These are phyloP conservation scores for Steccherinum ochraceum DNA, from an alignment of 768 basidiomycete genomes.

Conservation along the genomic window DNA sequence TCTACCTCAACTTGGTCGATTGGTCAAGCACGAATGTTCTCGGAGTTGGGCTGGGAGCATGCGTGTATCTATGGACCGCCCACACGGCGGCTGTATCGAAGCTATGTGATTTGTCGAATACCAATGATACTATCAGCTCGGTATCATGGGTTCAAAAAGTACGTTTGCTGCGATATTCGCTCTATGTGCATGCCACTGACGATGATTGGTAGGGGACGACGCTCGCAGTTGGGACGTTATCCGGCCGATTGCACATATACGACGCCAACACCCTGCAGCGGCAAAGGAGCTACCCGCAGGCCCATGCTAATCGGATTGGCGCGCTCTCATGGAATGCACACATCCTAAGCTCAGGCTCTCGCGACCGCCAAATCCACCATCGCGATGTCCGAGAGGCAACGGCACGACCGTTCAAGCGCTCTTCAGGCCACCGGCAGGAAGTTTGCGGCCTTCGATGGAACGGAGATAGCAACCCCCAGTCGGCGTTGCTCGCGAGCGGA, in stretches of 20 bases:
- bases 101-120: slow-evolving; percentile 69
- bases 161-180: slow-evolving; percentile 13
- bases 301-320: slow-evolving; percentile 86
- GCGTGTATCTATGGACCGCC: slow-evolving; percentile 97
- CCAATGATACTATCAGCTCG: slow-evolving; percentile 74
- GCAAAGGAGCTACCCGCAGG: slow-evolving; percentile 76
- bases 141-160: slow-evolving; percentile 90
- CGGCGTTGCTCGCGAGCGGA: slow-evolving; percentile 77
- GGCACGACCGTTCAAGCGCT: slow-evolving; percentile 59
- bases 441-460: slow-evolving; percentile 97
- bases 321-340: slow-evolving; percentile 91
- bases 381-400: slow-evolving; percentile 81
- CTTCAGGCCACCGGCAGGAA: slow-evolving; percentile 81
- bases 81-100: slow-evolving; percentile 90
- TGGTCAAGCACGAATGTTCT: slow-evolving; percentile 96
- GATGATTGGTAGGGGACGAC: slow-evolving; percentile 56
- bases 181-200: slow-evolving; percentile 1
- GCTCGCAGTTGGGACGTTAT: slow-evolving; percentile 89
- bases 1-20: slow-evolving; percentile 96
- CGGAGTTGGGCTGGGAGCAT: slow-evolving; percentile 85
- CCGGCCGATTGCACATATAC: slow-evolving; percentile 87
- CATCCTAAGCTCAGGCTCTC: slow-evolving; percentile 83
- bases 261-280: slow-evolving; percentile 74
- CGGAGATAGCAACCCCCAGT: slow-evolving; percentile 37
- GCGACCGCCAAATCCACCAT: slow-evolving; percentile 87